Evolutionary conservation across 2,329 filamentous ascomycete species (phyloP), one percentile per base, ranked within the genome.

Genomic region (Myriosclerotinia curreyana): DNA sequence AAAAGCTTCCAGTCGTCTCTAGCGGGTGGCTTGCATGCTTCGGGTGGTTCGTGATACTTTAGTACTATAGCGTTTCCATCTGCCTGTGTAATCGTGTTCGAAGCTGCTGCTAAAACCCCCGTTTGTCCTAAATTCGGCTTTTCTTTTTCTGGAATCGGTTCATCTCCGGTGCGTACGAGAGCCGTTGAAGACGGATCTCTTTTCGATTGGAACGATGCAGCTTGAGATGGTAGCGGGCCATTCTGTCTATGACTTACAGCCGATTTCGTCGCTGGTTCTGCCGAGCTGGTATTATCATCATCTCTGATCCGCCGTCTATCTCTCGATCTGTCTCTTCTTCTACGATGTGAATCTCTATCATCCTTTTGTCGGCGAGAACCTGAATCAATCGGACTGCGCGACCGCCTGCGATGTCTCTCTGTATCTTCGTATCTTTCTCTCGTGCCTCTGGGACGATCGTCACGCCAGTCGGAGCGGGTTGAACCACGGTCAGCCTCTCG

Each of bases 41-140:
- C 95, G 14, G 91, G 80, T 1, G 95, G 95, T 77, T 99, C 95
- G 78, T 97, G 91, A 76, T 99, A 99, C 79, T 98, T 98, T 54
- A 99, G 84, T 3, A 91, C 86, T 62, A 96, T 87, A 28, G 83
- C 83, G 4, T 87, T 89, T 64, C 91, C 91, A 71, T 86, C 86
- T 34, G 85, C 85, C 67, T 96, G 86, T 9, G 86, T 86, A 22
- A 87, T 77, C 2, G 85, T 80, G 75, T 99, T 98, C 60, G 92
- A 92, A 68, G 92, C 92, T 52, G 92, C 91, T 3, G 95, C 95
- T 22, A 99, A 82, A 9, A 89, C 81, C 36, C 95, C 95, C 0
- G 92, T 92, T 42, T 82, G 85, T 25, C 83, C 85, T 76, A 89
- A 96, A 76, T 97, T 99, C 49, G 93, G 90, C 76, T 92, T 93